These are phyloP conservation scores for Ustilago curta DNA, from an alignment of 1,284 basidiomycete species.

Conservation along the genomic window DNA sequence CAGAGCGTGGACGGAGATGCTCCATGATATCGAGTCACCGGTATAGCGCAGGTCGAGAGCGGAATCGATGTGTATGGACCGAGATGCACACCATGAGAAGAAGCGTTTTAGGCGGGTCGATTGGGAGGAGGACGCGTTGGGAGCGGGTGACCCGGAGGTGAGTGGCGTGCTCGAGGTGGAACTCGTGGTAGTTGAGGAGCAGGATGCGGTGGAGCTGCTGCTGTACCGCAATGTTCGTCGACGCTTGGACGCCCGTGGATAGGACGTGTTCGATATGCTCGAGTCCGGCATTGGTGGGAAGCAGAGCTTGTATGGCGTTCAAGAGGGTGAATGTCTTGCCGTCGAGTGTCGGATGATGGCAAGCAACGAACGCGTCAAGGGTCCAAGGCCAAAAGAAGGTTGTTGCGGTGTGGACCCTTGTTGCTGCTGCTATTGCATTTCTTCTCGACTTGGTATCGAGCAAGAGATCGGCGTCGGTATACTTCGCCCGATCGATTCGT, in stretches of 20 bases:
- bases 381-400: constrained; percentile 16
- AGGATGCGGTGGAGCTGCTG: constrained; percentile 2
- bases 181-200: not conserved
- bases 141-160: constrained; percentile 16
- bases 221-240: not conserved
- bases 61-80: constrained; percentile 16
- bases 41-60: constrained; percentile 23
- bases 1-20: constrained; percentile 29
- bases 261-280: not conserved
- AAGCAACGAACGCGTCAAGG: constrained; percentile 17
- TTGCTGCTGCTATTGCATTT: too few relatives aligned
- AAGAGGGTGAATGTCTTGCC: constrained; percentile 3
- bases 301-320: not conserved
- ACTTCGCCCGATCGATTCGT: constrained; percentile 6
- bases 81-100: constrained; percentile 20
- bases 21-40: constrained; percentile 24
- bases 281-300: not conserved
- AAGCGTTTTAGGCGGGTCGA: constrained; percentile 12
- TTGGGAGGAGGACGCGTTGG: not conserved
- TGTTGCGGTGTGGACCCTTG: constrained; percentile 13
- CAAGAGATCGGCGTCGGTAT: not conserved
- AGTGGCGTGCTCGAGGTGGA: constrained; percentile 6
- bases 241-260: constrained; percentile 6
- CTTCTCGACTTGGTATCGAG: not conserved
- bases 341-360: not conserved